phyloP scores from a whole-genome alignment of 2,329 filamentous ascomycete species.

The Fusarium lateritium region DNA sequence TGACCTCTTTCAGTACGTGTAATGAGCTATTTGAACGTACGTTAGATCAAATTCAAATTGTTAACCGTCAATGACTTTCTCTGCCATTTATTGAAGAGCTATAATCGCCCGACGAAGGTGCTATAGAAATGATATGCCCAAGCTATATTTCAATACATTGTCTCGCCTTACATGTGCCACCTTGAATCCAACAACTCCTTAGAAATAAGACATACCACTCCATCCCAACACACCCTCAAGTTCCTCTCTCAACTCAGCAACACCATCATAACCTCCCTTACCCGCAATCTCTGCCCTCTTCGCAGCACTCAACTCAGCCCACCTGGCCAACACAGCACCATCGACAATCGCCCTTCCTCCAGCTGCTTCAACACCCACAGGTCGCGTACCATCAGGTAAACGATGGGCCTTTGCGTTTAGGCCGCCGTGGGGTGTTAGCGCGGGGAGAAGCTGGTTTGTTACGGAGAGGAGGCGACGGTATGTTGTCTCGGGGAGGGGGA shows the following conservation, averaged over 20 bases:
- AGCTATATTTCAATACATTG: conserved; percentile 4
- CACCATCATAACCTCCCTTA: conserved; percentile 76
- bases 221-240: conserved; percentile 75
- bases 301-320: conserved; percentile 81
- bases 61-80: neutral
- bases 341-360: conserved; percentile 81
- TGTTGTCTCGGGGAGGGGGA: conserved; percentile 81
- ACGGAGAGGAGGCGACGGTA: conserved; percentile 90
- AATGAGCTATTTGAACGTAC: too few relatives aligned
- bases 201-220: conserved; percentile 73
- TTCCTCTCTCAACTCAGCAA: conserved; percentile 79
- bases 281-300: conserved; percentile 80
- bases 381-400: conserved; percentile 60
- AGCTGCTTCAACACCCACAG: conserved; percentile 69
- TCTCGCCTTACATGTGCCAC: neutral
- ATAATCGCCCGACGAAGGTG: neutral
- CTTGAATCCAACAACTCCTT: conserved; percentile 4
- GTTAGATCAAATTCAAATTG: neutral
- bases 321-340: conserved; percentile 80
- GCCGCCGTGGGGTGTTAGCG: conserved; percentile 82
- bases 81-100: neutral
- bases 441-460: conserved; percentile 82
- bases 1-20: neutral
- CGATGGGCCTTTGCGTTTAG: conserved; percentile 89
- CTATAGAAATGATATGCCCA: neutral